Conservation (phyloP, 257 asterid genomes). For the Coffea canephora region DNA sequence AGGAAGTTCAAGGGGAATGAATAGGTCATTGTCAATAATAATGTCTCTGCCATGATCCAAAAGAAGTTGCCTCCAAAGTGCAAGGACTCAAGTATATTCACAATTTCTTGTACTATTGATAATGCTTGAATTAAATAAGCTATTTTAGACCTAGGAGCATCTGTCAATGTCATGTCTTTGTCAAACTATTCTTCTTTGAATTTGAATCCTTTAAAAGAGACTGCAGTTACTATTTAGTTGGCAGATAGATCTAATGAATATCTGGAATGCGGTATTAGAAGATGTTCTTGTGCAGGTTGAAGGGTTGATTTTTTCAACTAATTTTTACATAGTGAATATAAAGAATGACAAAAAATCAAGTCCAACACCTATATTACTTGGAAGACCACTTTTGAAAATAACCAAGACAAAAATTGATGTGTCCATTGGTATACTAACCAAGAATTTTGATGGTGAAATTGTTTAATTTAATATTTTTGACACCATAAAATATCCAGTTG, state of each 20-base stretch:
- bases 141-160: background rate
- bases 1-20: too few species aligned
- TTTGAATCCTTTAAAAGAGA: background rate
- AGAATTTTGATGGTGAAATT: too few species aligned
- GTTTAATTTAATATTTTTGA: too few species aligned
- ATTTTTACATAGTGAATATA: background rate
- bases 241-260: background rate
- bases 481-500: too few species aligned
- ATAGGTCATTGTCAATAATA: too few species aligned
- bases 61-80: background rate
- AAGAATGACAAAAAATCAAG: rapidly evolving
- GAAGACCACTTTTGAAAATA: too few species aligned
- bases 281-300: background rate
- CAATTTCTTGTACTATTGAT: background rate
- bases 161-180: too few species aligned
- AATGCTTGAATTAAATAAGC: background rate
- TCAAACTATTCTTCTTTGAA: background rate
- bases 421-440: too few species aligned
- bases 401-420: too few species aligned
- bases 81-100: background rate
- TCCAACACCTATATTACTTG: too few species aligned
- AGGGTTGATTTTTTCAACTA: background rate
- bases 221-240: background rate
- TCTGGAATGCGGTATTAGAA: background rate
- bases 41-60: background rate